phyloP scores from a whole-genome alignment of 2,329 filamentous ascomycete genomes.

The Dryadomyces sulphureus region DNA sequence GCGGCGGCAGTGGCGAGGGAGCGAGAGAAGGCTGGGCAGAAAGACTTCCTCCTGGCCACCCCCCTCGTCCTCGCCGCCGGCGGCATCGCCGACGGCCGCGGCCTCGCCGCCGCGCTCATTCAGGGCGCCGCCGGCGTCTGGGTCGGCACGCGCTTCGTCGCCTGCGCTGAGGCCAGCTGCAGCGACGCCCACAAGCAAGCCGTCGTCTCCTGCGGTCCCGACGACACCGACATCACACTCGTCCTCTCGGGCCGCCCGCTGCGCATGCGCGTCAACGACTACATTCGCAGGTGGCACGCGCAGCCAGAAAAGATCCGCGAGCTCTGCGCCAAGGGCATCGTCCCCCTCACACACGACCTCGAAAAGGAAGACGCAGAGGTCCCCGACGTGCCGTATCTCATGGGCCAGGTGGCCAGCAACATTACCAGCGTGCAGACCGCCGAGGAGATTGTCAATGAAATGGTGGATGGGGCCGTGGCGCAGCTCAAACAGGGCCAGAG shows the following conservation, averaged over 20 bases:
- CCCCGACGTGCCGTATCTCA: constrained; percentile 73
- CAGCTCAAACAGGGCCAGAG: constrained; percentile 47
- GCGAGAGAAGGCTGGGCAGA: constrained; percentile 12
- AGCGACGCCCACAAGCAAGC: constrained; percentile 70
- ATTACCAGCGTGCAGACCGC: constrained; percentile 70
- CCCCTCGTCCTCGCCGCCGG: constrained; percentile 81
- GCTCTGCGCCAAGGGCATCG: constrained; percentile 61
- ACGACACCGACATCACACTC: constrained; percentile 69
- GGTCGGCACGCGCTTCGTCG: constrained; percentile 90
- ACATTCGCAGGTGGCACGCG: constrained; percentile 67
- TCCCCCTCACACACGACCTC: constrained; percentile 71
- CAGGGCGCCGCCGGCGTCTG: constrained; percentile 80
- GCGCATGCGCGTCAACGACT: constrained; percentile 69
- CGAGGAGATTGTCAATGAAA: constrained; percentile 71
- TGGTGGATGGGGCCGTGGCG: constrained; percentile 63
- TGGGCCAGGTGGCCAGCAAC: constrained; percentile 82
- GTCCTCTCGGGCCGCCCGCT: constrained; percentile 72
- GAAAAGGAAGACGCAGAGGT: constrained; percentile 43
- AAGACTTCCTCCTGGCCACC: not conserved
- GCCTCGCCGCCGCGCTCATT: constrained; percentile 69
- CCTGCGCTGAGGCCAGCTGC: constrained; percentile 65
- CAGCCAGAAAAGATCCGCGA: constrained; percentile 59
- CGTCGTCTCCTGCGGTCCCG: constrained; percentile 64
- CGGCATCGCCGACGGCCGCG: constrained; percentile 70
- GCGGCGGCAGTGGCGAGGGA: constrained; percentile 46